A percentile compares a stretch with the other conserved stretches of the same genome.
These are phyloP conservation scores for Tolypocladium ovalisporum DNA, from an alignment of 2,329 filamentous ascomycete genomes.

Conservation along the genomic window DNA sequence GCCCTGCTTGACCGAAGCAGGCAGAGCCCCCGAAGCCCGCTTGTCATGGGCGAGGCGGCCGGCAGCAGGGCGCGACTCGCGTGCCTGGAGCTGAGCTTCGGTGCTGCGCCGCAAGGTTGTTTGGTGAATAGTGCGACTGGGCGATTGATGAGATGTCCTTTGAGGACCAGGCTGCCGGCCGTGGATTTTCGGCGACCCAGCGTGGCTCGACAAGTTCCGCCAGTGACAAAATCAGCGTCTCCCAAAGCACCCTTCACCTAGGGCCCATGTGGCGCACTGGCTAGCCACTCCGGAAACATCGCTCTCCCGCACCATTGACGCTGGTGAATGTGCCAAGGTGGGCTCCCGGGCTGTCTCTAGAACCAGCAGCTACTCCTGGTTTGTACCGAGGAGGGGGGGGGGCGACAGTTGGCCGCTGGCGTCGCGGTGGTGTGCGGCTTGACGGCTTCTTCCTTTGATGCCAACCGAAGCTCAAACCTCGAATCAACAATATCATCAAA, in stretches of 20 bases:
- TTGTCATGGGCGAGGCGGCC: background rate
- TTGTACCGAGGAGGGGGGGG: background rate
- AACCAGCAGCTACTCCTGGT: background rate
- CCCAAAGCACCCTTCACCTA: background rate
- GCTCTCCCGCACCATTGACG: background rate
- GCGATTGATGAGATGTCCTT: too few relatives aligned
- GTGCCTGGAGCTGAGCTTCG: background rate
- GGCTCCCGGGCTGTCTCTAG: background rate
- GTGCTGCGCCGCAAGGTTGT: too few relatives aligned
- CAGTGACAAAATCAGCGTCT: background rate
- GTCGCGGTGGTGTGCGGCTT: background rate
- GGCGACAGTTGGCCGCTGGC: background rate
- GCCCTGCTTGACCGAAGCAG: background rate
- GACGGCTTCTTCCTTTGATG: background rate
- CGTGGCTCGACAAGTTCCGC: background rate
- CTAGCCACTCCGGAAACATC: background rate
- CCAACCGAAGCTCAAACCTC: background rate
- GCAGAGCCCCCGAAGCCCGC: background rate
- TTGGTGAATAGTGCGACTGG: too few relatives aligned
- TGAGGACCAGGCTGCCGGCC: too few relatives aligned
- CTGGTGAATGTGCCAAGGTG: background rate
- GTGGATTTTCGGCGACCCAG: background rate
- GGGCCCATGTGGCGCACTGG: background rate
- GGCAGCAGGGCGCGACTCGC: background rate
- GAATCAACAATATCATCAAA: background rate